These are phyloP conservation scores for Rhodotorula sp. DNA, from an alignment of 1,284 basidiomycete species.

Conservation along the genomic window DNA sequence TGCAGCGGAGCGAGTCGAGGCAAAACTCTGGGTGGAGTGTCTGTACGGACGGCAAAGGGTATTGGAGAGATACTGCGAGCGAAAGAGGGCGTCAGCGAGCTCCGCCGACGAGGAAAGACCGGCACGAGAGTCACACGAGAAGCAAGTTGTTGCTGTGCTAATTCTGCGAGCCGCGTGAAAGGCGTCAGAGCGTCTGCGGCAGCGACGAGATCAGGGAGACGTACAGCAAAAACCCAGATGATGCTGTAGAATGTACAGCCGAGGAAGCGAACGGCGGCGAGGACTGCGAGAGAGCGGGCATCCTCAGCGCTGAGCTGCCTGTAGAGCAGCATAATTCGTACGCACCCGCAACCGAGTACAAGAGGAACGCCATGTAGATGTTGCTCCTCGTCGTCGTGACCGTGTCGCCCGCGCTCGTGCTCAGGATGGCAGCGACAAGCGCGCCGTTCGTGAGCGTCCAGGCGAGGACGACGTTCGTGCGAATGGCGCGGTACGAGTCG, in stretches of 20 bases:
- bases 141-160: too few relatives aligned
- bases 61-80: too few relatives aligned
- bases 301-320: not conserved
- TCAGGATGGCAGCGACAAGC: constrained; percentile 70
- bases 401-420: constrained; percentile 35
- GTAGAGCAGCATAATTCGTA: not conserved
- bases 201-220: not conserved
- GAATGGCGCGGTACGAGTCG: constrained; percentile 82
- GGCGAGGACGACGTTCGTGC: constrained; percentile 77
- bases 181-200: too few relatives aligned
- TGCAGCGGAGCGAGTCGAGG: too few relatives aligned
- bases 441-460: constrained; percentile 82
- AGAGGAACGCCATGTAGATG: constrained; percentile 75
- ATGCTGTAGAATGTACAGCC: constrained; percentile 75
- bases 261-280: constrained; percentile 72
- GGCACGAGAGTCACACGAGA: too few relatives aligned
- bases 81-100: too few relatives aligned
- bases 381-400: constrained; percentile 51
- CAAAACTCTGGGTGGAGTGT: too few relatives aligned
- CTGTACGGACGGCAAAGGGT: too few relatives aligned
- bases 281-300: constrained; percentile 40
- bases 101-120: too few relatives aligned
- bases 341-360: constrained; percentile 73
- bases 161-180: too few relatives aligned
- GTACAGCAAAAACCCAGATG: constrained; percentile 53